Conservation (phyloP, 202 grass and related monocot genomes). For the Panicum virgatum region DNA sequence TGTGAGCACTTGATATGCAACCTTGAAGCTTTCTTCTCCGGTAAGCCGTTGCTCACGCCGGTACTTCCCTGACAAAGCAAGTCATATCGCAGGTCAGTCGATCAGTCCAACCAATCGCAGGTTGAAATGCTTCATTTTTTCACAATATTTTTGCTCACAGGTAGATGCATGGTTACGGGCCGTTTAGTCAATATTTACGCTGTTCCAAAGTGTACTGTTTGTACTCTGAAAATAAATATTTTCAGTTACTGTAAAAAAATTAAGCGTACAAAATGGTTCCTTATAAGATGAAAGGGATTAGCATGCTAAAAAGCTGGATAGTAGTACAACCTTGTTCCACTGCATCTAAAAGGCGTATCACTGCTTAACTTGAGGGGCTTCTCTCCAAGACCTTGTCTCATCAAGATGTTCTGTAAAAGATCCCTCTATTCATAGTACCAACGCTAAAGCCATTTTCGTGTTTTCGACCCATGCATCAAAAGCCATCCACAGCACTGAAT, state of each 20-base stretch:
- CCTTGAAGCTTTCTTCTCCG: conserved; percentile 70
- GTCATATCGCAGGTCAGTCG: not conserved
- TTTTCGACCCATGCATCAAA: not conserved
- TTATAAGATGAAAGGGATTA: not conserved
- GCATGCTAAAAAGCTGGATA: not conserved
- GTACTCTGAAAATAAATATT: not conserved
- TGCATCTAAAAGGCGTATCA: not conserved
- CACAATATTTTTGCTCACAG: not conserved
- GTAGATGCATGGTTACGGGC: not conserved
- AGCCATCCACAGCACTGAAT: not conserved
- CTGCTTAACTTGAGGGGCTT: too few species aligned
- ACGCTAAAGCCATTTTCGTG: not conserved
- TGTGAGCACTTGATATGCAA: conserved; percentile 35
- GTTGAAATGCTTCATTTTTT: not conserved
- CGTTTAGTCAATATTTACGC: not conserved
- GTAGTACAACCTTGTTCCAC: not conserved
- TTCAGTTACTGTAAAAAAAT: not conserved
- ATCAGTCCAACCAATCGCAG: not conserved
- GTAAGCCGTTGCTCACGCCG: conserved; percentile 48
- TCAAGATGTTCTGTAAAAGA: not conserved
- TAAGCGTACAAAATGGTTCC: not conserved
- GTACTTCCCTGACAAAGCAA: not conserved
- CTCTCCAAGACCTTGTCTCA: not conserved
- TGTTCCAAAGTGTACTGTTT: not conserved
- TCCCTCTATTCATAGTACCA: not conserved